Evolutionary conservation across 345 rosid species (phyloP).

Genomic region (Sapria himalayana): DNA sequence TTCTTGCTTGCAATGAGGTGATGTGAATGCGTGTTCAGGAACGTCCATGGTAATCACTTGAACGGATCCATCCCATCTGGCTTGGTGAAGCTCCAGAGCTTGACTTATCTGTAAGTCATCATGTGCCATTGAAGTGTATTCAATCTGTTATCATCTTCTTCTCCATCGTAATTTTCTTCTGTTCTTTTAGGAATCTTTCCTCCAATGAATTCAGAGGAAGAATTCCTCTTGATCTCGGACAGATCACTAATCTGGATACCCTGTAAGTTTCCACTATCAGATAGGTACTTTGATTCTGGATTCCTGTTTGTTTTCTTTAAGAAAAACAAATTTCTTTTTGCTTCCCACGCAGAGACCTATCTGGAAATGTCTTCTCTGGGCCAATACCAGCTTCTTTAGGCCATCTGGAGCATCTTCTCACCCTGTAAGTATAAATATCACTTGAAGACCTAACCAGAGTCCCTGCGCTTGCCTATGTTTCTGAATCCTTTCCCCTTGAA

Average conservation of each 20-base stretch:
- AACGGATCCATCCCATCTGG: conserved; percentile 60
- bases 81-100: conserved; percentile 54
- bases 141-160: background rate
- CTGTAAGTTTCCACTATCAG: conserved; percentile 22
- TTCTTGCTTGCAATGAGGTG: background rate
- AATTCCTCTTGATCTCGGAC: conserved; percentile 65
- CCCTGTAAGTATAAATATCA: conserved; percentile 29
- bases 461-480: too few relatives aligned
- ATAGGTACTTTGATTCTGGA: background rate
- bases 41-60: conserved; percentile 64
- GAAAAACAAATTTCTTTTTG: background rate
- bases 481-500: background rate
- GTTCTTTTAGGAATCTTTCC: conserved; percentile 44
- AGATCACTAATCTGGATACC: conserved; percentile 66
- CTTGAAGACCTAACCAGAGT: too few relatives aligned
- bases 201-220: conserved; percentile 50
- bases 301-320: too few relatives aligned
- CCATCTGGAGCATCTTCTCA: conserved; percentile 82
- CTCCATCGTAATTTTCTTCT: background rate
- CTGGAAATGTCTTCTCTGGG: conserved; percentile 60
- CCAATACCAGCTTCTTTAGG: conserved; percentile 58
- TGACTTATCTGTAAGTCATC: conserved; percentile 67
- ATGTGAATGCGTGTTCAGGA: conserved; percentile 26
- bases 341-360: conserved; percentile 42
- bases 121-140: background rate